Evolutionary conservation across 1,284 basidiomycete species (phyloP).

Genomic region (Heterobasidion annosum): DNA sequence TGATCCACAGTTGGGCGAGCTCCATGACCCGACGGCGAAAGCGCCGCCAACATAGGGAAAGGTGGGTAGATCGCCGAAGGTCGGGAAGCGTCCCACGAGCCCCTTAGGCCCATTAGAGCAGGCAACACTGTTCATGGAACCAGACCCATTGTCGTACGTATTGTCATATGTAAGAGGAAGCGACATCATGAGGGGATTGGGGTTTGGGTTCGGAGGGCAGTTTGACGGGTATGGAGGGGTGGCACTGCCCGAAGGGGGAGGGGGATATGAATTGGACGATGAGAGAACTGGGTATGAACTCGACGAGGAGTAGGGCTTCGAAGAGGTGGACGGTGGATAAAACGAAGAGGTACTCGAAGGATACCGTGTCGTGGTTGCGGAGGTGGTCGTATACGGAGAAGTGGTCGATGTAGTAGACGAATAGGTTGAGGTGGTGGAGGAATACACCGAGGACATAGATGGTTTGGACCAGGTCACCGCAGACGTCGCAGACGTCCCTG

Average conservation of each 20-base stretch:
- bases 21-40: slow-evolving; percentile 17
- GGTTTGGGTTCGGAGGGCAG: background rate
- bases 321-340: too few relatives aligned
- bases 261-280: too few relatives aligned
- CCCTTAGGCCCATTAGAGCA: background rate
- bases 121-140: slow-evolving; percentile 36
- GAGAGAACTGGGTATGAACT: too few relatives aligned
- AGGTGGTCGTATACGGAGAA: slow-evolving; percentile 59
- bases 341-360: too few relatives aligned
- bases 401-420: background rate
- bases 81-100: background rate
- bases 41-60: slow-evolving; percentile 25
- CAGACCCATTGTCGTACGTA: slow-evolving; percentile 86
- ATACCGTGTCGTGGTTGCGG: background rate
- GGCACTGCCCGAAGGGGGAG: background rate
- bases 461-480: too few relatives aligned
- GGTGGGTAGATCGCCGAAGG: slow-evolving; percentile 13
- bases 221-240: background rate
- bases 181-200: background rate
- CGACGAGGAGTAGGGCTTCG: too few relatives aligned
- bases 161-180: slow-evolving; percentile 57
- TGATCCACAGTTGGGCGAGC: slow-evolving; percentile 21
- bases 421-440: background rate
- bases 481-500: too few relatives aligned
- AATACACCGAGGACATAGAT: too few relatives aligned